phyloP scores from a whole-genome alignment of 2,329 filamentous ascomycete species.

The Penicillium hesseltinei region DNA sequence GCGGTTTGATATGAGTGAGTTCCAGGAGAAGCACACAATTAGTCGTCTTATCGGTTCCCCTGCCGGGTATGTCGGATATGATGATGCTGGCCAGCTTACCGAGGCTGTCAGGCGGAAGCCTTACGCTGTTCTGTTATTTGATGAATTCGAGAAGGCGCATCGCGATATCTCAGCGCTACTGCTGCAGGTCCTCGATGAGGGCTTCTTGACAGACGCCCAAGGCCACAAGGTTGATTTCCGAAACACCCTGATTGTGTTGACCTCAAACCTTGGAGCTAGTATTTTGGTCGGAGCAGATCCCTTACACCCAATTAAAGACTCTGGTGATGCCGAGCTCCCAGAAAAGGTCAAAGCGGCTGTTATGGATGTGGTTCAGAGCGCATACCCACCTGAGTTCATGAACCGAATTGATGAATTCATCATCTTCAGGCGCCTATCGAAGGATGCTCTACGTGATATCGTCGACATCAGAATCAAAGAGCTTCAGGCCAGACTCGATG shows the following conservation, averaged over 20 bases:
- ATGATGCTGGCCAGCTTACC: slow-evolving; percentile 92
- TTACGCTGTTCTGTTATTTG: slow-evolving; percentile 90
- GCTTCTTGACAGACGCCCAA: slow-evolving; percentile 91
- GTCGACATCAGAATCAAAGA: slow-evolving; percentile 88
- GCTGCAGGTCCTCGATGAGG: slow-evolving; percentile 92
- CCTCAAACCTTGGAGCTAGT: slow-evolving; percentile 89
- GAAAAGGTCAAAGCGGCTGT: slow-evolving; percentile 73
- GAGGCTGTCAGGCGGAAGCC: slow-evolving; percentile 94
- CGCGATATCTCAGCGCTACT: slow-evolving; percentile 89
- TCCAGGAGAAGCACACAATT: slow-evolving; percentile 95
- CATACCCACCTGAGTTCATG: slow-evolving; percentile 87
- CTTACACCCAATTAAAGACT: slow-evolving; percentile 62
- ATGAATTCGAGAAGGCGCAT: slow-evolving; percentile 97
- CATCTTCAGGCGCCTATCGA: slow-evolving; percentile 83
- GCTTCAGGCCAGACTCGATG: slow-evolving; percentile 77
- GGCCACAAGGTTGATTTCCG: slow-evolving; percentile 96
- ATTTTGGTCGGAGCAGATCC: slow-evolving; percentile 78
- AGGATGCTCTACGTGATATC: slow-evolving; percentile 78
- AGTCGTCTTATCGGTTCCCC: slow-evolving; percentile 89
- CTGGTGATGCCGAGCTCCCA: slow-evolving; percentile 66
- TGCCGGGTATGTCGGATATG: slow-evolving; percentile 93
- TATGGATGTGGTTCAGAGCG: slow-evolving; percentile 76
- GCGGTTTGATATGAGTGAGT: slow-evolving; percentile 96
- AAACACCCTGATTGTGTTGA: slow-evolving; percentile 94
- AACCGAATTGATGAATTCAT: slow-evolving; percentile 98